A percentile compares a stretch with the other conserved stretches of the same genome.
phyloP scores from a whole-genome alignment of 495 filamentous ascomycete genomes.

The Aspergillus homomorphus region DNA sequence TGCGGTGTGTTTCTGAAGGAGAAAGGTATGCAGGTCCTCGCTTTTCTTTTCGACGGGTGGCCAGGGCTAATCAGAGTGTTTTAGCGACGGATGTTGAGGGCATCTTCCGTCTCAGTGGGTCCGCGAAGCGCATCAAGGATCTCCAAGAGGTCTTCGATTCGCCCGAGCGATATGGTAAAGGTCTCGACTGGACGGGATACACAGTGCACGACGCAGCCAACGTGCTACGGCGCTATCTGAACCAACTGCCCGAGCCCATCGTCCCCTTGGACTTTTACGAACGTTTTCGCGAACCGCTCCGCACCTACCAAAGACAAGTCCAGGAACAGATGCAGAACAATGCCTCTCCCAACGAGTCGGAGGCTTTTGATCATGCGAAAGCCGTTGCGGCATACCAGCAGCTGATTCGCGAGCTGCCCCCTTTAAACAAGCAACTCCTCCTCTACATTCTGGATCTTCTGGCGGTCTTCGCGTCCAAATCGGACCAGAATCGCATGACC shows the following conservation, averaged over 20 bases:
- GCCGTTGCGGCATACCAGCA: slow-evolving; percentile 83
- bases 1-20: slow-evolving; percentile 98
- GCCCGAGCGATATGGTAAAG: slow-evolving; percentile 94
- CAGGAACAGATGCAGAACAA: slow-evolving; percentile 47
- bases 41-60: neutral
- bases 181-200: slow-evolving; percentile 94
- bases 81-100: slow-evolving; percentile 93
- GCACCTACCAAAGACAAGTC: slow-evolving; percentile 70
- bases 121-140: slow-evolving; percentile 98
- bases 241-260: slow-evolving; percentile 90
- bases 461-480: slow-evolving; percentile 96
- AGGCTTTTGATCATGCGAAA: slow-evolving; percentile 67
- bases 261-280: slow-evolving; percentile 94
- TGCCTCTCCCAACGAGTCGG: slow-evolving; percentile 25
- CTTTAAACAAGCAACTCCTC: slow-evolving; percentile 90
- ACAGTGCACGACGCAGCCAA: slow-evolving; percentile 99
- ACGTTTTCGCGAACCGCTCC: slow-evolving; percentile 80
- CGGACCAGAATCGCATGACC: slow-evolving; percentile 94
- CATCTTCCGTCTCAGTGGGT: slow-evolving; percentile 94
- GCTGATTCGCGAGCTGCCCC: slow-evolving; percentile 87
- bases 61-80: slow-evolving; percentile 2
- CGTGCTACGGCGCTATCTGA: slow-evolving; percentile 90
- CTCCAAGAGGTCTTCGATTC: slow-evolving; percentile 89
- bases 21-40: slow-evolving; percentile 73
- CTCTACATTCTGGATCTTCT: slow-evolving; percentile 97